Conservation (phyloP, 2,329 filamentous ascomycete species). For the Penicillium sp. region DNA sequence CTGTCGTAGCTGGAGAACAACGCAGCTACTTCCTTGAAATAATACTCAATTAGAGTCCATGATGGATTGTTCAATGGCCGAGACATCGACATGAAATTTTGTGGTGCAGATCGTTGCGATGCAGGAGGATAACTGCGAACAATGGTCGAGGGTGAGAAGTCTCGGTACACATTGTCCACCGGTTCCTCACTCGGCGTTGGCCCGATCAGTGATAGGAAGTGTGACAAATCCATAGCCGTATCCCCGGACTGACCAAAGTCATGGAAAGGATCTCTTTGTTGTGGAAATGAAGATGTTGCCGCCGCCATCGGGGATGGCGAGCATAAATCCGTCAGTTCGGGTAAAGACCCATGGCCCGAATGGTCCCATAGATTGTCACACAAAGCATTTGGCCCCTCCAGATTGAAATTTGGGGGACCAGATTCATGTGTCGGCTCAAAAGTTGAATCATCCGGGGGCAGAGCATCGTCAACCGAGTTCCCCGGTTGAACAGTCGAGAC, state of each 20-base stretch:
- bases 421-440: constrained; percentile 1
- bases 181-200: constrained; percentile 20
- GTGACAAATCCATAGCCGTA: constrained; percentile 22
- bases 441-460: constrained; percentile 8
- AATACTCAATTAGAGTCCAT: constrained; percentile 61
- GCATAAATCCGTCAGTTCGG: constrained; percentile 36
- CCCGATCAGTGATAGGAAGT: constrained; percentile 28
- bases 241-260: constrained; percentile 22
- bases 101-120: constrained; percentile 19
- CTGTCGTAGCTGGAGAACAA: constrained; percentile 66
- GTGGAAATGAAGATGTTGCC: constrained; percentile 17
- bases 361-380: constrained; percentile 36
- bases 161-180: constrained; percentile 14
- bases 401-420: constrained; percentile 8
- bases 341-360: constrained; percentile 29
- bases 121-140: constrained; percentile 35
- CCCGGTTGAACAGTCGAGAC: constrained; percentile 12
- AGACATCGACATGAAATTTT: constrained; percentile 38
- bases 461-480: background rate
- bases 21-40: constrained; percentile 62
- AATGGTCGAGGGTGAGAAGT: constrained; percentile 35
- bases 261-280: constrained; percentile 15
- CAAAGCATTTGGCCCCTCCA: constrained; percentile 23
- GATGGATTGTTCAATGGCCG: constrained; percentile 49
- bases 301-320: constrained; percentile 24